These are phyloP conservation scores for Blepharisma stoltei DNA, from an alignment of 73 alveolate genomes.

Conservation along the genomic window DNA sequence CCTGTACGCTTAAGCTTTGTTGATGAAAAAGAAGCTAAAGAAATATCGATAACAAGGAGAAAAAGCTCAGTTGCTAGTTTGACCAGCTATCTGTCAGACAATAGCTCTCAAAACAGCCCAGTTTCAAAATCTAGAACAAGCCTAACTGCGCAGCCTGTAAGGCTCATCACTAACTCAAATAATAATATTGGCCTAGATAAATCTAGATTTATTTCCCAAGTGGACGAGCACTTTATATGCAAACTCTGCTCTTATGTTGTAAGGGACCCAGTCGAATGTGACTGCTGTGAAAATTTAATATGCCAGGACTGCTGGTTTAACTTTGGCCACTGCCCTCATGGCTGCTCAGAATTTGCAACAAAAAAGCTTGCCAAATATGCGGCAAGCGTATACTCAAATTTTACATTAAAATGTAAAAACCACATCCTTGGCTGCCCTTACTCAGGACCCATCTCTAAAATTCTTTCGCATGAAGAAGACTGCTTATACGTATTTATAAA, in stretches of 20 bases:
- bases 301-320: neutral
- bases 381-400: neutral
- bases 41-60: too few relatives aligned
- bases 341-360: neutral
- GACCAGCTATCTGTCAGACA: too few relatives aligned
- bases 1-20: too few relatives aligned
- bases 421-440: neutral
- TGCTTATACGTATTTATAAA: neutral
- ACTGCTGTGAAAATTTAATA: neutral
- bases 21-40: too few relatives aligned
- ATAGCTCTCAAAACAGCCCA: too few relatives aligned
- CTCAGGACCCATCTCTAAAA: neutral
- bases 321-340: neutral
- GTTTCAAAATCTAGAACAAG: too few relatives aligned
- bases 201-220: neutral
- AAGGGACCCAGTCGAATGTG: neutral
- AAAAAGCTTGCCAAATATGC: slow-evolving; percentile 18
- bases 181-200: neutral
- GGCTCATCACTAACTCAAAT: too few relatives aligned
- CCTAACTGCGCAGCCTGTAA: too few relatives aligned
- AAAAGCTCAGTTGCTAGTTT: too few relatives aligned
- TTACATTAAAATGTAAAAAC: slow-evolving; percentile 15
- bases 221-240: slow-evolving; percentile 21
- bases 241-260: slow-evolving; percentile 22
- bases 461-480: slow-evolving; percentile 3